These are phyloP conservation scores for Micromonas pusilla DNA, from an alignment of 139 green algal species.

Conservation along the genomic window DNA sequence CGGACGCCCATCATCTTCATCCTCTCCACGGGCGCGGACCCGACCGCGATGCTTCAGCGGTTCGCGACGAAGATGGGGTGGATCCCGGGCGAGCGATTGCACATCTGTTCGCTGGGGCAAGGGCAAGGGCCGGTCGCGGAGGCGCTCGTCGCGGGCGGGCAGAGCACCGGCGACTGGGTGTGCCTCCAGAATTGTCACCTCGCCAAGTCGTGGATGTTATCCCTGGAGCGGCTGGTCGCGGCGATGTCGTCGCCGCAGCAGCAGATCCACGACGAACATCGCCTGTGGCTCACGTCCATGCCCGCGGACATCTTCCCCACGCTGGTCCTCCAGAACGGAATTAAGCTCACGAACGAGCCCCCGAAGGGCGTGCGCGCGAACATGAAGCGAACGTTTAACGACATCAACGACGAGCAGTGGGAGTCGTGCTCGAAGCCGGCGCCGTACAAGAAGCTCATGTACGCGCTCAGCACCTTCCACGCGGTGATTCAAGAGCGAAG, in stretches of 20 bases:
- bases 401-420: constrained; percentile 48
- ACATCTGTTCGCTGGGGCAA: constrained; percentile 76
- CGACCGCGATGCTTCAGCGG: constrained; percentile 60
- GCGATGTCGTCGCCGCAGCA: constrained; percentile 42
- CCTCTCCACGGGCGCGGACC: constrained; percentile 72
- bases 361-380: constrained; percentile 74
- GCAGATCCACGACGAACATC: constrained; percentile 63
- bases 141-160: constrained; percentile 44
- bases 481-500: constrained; percentile 69
- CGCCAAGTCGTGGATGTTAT: constrained; percentile 67
- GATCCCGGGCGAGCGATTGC: constrained; percentile 52
- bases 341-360: constrained; percentile 72
- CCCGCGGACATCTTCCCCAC: constrained; percentile 61
- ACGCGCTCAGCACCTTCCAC: constrained; percentile 64
- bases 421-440: constrained; percentile 33
- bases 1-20: constrained; percentile 78
- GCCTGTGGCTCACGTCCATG: constrained; percentile 79
- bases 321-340: constrained; percentile 62
- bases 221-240: constrained; percentile 38
- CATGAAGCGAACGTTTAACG: constrained; percentile 56
- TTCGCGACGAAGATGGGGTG: constrained; percentile 61
- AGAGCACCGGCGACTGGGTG: constrained; percentile 68
- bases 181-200: constrained; percentile 87
- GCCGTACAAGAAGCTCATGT: constrained; percentile 69
- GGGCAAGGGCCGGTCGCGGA: constrained; percentile 62